Conservation (phyloP, 139 green algal species). For the Coelastrella sp. region DNA sequence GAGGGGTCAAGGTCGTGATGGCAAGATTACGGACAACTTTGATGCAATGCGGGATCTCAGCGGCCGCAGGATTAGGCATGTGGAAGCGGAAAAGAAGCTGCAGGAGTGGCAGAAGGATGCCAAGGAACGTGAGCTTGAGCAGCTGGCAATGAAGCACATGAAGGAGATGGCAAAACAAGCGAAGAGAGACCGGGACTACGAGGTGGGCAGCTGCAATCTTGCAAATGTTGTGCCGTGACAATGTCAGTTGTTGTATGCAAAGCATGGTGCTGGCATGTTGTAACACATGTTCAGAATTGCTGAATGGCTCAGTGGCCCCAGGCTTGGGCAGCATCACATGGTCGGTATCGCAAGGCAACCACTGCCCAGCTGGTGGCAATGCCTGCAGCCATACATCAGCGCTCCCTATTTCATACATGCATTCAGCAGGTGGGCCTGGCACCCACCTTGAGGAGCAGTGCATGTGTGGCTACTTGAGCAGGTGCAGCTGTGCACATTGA, state of each 20-base stretch:
- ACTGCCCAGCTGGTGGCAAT: not conserved
- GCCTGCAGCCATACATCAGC: not conserved
- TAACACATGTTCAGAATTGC: not conserved
- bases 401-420: not conserved
- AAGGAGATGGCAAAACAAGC: constrained; percentile 74
- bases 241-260: not conserved
- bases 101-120: constrained; percentile 79
- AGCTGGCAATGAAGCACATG: constrained; percentile 79
- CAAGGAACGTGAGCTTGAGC: constrained; percentile 87
- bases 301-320: not conserved
- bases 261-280: not conserved
- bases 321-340: not conserved
- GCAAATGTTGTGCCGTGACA: not conserved
- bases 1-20: constrained; percentile 85
- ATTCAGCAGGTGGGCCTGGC: no score
- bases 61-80: constrained; percentile 81
- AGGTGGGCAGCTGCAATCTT: constrained; percentile 45
- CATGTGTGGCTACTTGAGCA: not conserved
- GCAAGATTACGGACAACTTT: constrained; percentile 90
- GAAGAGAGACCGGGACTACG: constrained; percentile 48
- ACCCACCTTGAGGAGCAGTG: not conserved
- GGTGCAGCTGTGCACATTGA: not conserved
- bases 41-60: constrained; percentile 94
- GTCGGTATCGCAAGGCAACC: not conserved
- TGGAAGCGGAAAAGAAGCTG: constrained; percentile 86